Evolutionary conservation across 345 rosid genomes (phyloP).

Genomic region (Melaleuca quinquenervia): DNA sequence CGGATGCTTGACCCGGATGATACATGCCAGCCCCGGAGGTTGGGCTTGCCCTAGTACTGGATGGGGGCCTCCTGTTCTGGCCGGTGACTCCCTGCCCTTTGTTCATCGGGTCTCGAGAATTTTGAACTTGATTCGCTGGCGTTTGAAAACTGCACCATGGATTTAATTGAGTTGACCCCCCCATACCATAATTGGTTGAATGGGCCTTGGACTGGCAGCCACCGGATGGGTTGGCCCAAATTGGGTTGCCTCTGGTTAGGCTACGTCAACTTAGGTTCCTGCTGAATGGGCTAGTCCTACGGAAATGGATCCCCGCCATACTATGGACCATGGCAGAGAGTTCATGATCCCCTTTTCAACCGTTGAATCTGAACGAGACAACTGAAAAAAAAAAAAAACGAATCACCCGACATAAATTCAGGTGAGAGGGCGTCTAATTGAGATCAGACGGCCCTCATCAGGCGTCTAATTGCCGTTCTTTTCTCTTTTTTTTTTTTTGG

Average conservation of each 20-base stretch:
- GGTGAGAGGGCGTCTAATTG: too few species aligned
- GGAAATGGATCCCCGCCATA: too few species aligned
- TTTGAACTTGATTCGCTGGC: not conserved
- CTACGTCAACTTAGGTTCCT: accelerated
- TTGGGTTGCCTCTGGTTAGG: not conserved
- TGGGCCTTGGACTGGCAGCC: not conserved
- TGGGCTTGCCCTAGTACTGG: not conserved
- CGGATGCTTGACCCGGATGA: too few species aligned
- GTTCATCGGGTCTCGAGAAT: too few species aligned
- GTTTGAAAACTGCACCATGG: not conserved
- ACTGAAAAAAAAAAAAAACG: too few species aligned
- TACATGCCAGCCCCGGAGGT: accelerated
- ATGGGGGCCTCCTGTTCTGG: not conserved
- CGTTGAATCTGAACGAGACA: too few species aligned
- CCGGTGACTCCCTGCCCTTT: not conserved
- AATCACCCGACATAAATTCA: too few species aligned
- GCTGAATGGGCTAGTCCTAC: not conserved
- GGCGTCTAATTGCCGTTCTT: too few species aligned
- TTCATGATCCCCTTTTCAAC: too few species aligned
- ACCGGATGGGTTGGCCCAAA: not conserved
- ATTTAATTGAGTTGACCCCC: not conserved
- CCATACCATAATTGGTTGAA: not conserved
- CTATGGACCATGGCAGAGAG: too few species aligned
- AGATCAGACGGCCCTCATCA: too few species aligned
- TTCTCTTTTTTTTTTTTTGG: too few species aligned